phyloP scores from a whole-genome alignment of 768 basidiomycete species.

The Paxillus rubicundulus region DNA sequence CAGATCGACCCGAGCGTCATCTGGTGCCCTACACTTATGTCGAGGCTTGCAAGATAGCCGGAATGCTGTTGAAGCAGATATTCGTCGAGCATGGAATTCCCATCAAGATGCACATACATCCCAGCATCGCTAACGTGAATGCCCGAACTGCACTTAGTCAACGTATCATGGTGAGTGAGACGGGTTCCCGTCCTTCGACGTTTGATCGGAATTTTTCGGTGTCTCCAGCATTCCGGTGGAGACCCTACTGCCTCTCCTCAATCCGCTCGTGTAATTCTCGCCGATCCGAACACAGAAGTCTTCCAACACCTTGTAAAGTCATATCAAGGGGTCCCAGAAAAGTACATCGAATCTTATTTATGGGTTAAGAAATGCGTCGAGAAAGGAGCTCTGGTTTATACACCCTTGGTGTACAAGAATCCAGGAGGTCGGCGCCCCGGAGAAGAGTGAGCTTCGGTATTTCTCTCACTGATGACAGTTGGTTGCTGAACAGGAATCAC shows the following conservation, averaged over 20 bases:
- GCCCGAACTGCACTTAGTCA: constrained; percentile 63
- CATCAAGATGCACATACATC: constrained; percentile 77
- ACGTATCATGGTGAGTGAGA: constrained; percentile 60
- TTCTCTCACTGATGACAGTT: background rate
- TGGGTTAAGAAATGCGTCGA: constrained; percentile 87
- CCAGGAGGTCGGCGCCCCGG: constrained; percentile 78
- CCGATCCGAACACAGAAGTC: constrained; percentile 75
- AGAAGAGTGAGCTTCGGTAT: constrained; percentile 60
- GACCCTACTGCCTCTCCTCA: constrained; percentile 70
- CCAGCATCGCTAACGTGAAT: constrained; percentile 77
- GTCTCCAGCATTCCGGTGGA: constrained; percentile 71
- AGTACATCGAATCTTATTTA: constrained; percentile 75
- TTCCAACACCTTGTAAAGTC: constrained; percentile 72
- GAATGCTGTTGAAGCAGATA: constrained; percentile 71
- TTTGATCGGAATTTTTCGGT: background rate
- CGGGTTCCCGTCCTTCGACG: constrained; percentile 1
- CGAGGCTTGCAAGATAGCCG: constrained; percentile 80
- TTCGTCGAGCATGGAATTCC: constrained; percentile 64
- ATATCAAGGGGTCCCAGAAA: constrained; percentile 66
- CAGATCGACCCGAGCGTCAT: constrained; percentile 69
- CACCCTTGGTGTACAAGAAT: constrained; percentile 79
- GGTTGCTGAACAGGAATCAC: constrained; percentile 2
- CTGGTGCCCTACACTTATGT: constrained; percentile 83
- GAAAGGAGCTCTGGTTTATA: constrained; percentile 60
- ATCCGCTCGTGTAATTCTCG: constrained; percentile 72